These are phyloP conservation scores for Bremia lactucae DNA, from an alignment of 352 stramenopile species.

Conservation along the genomic window DNA sequence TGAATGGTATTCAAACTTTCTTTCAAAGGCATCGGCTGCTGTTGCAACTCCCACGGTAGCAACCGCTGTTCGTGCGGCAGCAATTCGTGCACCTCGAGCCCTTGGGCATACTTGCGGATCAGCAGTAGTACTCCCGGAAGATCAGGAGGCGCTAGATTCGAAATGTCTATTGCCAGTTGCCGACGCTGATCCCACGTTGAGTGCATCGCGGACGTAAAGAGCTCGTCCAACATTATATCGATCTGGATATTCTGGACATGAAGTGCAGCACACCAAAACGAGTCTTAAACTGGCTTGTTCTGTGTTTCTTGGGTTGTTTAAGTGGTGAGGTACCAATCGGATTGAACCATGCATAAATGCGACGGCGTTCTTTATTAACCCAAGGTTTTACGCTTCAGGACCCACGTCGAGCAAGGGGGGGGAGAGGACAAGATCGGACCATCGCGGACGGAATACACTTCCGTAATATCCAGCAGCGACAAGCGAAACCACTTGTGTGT, in stretches of 20 bases:
- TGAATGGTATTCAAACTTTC: constrained; percentile 20
- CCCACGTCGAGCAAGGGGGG: constrained; percentile 11
- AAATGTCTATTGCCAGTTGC: constrained; percentile 51
- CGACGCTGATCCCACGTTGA: constrained; percentile 66
- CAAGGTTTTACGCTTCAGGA: neutral
- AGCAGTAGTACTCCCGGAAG: constrained; percentile 53
- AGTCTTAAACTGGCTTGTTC: neutral
- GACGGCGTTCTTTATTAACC: too few species aligned
- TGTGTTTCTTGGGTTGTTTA: neutral
- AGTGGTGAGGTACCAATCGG: too few species aligned
- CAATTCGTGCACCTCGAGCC: constrained; percentile 23
- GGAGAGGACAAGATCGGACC: constrained; percentile 11
- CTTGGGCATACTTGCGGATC: constrained; percentile 30
- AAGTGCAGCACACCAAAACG: constrained; percentile 5
- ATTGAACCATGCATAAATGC: too few species aligned
- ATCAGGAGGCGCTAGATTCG: constrained; percentile 55
- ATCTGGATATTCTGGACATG: too few species aligned
- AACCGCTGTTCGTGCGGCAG: constrained; percentile 14
- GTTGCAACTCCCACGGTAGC: constrained; percentile 14
- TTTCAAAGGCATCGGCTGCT: constrained; percentile 3
- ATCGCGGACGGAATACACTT: constrained; percentile 7
- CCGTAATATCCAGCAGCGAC: constrained; percentile 13
- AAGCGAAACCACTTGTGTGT: constrained; percentile 5
- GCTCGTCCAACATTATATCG: constrained; percentile 17
- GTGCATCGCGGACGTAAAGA: constrained; percentile 16